These are phyloP conservation scores for Rhizopus delemar DNA, from an alignment of 371 early-diverging fungal species.

Conservation along the genomic window DNA sequence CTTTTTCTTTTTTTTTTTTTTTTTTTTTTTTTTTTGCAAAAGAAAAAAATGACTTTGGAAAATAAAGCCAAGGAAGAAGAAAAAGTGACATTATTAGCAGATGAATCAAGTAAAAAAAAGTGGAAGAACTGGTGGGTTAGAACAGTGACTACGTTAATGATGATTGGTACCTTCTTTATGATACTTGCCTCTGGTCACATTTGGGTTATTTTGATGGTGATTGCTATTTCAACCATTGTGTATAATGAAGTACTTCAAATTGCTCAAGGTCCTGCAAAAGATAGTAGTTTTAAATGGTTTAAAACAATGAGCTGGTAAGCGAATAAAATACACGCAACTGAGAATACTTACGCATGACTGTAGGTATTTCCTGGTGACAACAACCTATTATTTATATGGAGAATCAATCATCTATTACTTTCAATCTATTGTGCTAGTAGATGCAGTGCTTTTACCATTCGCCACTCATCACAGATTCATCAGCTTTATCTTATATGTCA, in stretches of 20 bases:
- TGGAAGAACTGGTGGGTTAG: constrained; percentile 83
- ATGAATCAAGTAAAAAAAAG: constrained; percentile 62
- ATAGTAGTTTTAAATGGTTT: constrained; percentile 88
- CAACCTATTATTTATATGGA: constrained; percentile 93
- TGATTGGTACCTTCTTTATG: constrained; percentile 82
- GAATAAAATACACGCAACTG: not conserved
- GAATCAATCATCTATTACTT: constrained; percentile 90
- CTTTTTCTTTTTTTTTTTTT: not conserved
- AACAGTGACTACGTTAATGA: constrained; percentile 82
- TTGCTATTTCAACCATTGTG: constrained; percentile 75
- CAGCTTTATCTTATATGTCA: constrained; percentile 86
- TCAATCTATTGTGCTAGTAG: constrained; percentile 76
- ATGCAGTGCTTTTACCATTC: constrained; percentile 80
- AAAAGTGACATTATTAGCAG: constrained; percentile 38
- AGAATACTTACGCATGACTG: not conserved
- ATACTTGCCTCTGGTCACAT: constrained; percentile 82
- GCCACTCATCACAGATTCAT: constrained; percentile 95
- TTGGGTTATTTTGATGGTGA: constrained; percentile 81
- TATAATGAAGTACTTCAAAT: constrained; percentile 92
- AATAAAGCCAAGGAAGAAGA: constrained; percentile 4
- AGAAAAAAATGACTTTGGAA: not conserved
- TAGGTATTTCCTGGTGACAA: constrained; percentile 81
- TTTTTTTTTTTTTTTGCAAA: not conserved
- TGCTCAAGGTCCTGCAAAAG: constrained; percentile 80
- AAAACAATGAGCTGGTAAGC: constrained; percentile 89